Evolutionary conservation across 2,329 filamentous ascomycete species (phyloP).

Genomic region (Basipetospora chlamydospora): DNA sequence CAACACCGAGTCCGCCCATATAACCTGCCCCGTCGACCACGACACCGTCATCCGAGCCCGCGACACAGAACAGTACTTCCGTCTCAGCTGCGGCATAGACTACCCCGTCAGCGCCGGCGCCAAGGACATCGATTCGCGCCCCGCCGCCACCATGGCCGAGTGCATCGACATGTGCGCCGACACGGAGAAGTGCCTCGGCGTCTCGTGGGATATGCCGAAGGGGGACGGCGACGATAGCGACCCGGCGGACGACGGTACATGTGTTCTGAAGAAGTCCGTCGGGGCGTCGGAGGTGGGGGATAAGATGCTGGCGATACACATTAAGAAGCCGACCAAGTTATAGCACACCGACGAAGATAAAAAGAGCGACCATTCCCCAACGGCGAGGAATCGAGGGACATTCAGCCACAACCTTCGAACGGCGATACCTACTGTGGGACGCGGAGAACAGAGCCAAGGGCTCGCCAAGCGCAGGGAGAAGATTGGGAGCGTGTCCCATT

Average conservation of each 20-base stretch:
- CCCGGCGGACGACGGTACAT: slow-evolving; percentile 8
- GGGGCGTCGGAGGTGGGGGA: slow-evolving; percentile 5
- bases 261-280: slow-evolving; percentile 12
- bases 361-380: too few relatives aligned
- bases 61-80: slow-evolving; percentile 6
- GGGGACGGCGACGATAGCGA: slow-evolving; percentile 7
- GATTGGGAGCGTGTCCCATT: too few relatives aligned
- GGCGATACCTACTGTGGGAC: too few relatives aligned
- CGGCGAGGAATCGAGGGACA: too few relatives aligned
- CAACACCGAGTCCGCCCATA: slow-evolving; percentile 6
- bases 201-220: slow-evolving; percentile 8
- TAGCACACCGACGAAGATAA: too few relatives aligned
- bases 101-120: slow-evolving; percentile 9
- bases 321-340: slow-evolving; percentile 1
- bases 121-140: slow-evolving; percentile 7
- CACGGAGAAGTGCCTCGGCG: slow-evolving; percentile 9
- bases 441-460: too few relatives aligned
- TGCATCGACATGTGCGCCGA: slow-evolving; percentile 13
- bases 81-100: slow-evolving; percentile 10
- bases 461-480: too few relatives aligned
- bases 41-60: slow-evolving; percentile 7
- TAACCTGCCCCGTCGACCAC: slow-evolving; percentile 10
- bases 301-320: not conserved
- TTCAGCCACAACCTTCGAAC: too few relatives aligned
- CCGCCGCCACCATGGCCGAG: slow-evolving; percentile 9